phyloP scores from a whole-genome alignment of 2,329 filamentous ascomycete genomes.

The Penicillium olsonii region DNA sequence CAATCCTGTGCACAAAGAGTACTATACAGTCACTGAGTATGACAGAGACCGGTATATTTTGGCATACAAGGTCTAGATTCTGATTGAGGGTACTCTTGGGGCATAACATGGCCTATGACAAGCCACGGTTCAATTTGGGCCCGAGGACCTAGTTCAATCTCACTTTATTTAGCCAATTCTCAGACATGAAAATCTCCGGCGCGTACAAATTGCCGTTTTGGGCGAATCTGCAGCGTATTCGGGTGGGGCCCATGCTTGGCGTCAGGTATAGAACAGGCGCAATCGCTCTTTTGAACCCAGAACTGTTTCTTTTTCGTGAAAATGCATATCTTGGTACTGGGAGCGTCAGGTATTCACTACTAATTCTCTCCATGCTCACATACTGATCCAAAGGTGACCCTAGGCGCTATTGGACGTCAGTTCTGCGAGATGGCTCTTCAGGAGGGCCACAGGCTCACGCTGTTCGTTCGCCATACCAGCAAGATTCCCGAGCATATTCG shows the following conservation, averaged over 20 bases:
- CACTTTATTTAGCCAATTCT: no score
- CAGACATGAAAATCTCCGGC: not conserved
- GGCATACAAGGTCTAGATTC: slow-evolving; percentile 9
- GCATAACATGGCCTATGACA: no score
- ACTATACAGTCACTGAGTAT: slow-evolving; percentile 27
- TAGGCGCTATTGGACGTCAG: slow-evolving; percentile 2
- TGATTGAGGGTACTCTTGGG: no score
- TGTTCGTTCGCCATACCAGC: slow-evolving; percentile 8
- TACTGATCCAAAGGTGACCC: not conserved
- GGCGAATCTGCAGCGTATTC: not conserved
- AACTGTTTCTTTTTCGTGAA: not conserved
- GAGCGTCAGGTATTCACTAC: not conserved
- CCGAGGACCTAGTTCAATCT: no score
- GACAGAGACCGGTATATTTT: slow-evolving; percentile 10
- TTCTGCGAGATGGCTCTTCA: slow-evolving; percentile 10
- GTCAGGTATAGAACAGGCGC: not conserved
- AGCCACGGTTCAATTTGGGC: no score
- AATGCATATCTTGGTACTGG: not conserved
- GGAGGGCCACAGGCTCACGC: slow-evolving; percentile 7
- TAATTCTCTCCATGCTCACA: not conserved
- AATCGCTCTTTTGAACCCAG: no score
- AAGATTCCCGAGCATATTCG: slow-evolving; percentile 3
- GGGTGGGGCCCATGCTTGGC: not conserved
- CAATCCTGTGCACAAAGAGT: slow-evolving; percentile 26
- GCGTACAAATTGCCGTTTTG: not conserved